Evolutionary conservation across 2,329 filamentous ascomycete genomes (phyloP), one percentile per base, ranked within the genome.

Genomic region (Beauveria sp.): DNA sequence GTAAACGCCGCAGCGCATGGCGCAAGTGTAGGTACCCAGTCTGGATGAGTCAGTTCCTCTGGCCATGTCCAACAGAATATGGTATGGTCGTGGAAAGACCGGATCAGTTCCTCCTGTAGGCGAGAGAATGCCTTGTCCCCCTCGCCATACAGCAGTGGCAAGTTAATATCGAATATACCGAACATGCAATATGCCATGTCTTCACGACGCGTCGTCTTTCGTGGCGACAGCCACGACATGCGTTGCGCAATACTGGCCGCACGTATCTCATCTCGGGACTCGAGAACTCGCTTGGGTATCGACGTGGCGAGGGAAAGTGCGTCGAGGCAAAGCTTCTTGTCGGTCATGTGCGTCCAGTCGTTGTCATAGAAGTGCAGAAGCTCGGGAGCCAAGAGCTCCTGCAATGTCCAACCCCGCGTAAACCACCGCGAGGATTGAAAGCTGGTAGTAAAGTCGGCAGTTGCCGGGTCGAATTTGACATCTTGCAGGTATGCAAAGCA

Each of bases 141-240:
- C 40, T 71, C 69, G 22, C 69, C 70, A 40, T 70, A 71, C 0
- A 71, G 57, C 10, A 71, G 60, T 0, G 70, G 67, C 63, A 72
- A 70, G 20, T 67, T 68, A 0, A 72, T 62, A 30, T 62, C 64
- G 16, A 71, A 70, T 5, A 71, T 57, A 0, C 70, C 70, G 3
- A 71, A 56, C 0, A 71, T 55, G 9, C 63, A 69, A 51, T 71
- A 71, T 0, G 70, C 68, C 5, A 58, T 43, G 52, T 72, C 68
- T 53, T 70, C 64, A 42, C 45, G 14, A 18, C 67, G 64, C 1
- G 58, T 68, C 4, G 66, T 70, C 38, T 64, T 3, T 20, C 70
- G 58, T 5, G 12, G 20, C 4, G 49, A 28, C 9, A 64, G 60
- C 66, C 66, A 67, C 28, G 61, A 64, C 58, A 67, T 55, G 20